These are phyloP conservation scores for Pyropia yezoensis DNA, from an alignment of 23 red algal species.

Conservation along the genomic window DNA sequence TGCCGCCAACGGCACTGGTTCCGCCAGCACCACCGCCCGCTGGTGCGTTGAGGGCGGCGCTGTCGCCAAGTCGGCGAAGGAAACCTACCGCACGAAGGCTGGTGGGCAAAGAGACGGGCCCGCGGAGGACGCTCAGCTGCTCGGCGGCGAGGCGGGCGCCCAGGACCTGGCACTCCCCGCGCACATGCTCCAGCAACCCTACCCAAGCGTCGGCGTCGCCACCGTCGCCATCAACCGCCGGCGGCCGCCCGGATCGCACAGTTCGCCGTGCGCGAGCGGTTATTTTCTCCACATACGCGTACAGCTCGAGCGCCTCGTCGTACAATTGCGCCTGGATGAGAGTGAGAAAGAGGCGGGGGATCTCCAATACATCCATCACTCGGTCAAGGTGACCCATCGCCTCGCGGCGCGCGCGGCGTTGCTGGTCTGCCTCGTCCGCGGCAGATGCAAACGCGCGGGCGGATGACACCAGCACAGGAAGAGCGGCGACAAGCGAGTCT, in stretches of 20 bases:
- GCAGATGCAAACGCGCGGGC: conserved; percentile 35
- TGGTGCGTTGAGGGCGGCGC: too few species aligned
- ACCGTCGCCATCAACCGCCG: too few species aligned
- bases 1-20: neutral
- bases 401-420: conserved; percentile 4
- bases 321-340: conserved; percentile 45
- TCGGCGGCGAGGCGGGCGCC: conserved; percentile 44
- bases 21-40: too few species aligned
- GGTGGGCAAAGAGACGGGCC: conserved; percentile 51
- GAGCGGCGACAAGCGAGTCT: conserved; percentile 23
- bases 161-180: conserved; percentile 45
- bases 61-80: conserved; percentile 40
- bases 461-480: conserved; percentile 43
- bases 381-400: neutral
- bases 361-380: conserved; percentile 55
- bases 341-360: conserved; percentile 50
- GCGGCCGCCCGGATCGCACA: too few species aligned
- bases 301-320: conserved; percentile 74
- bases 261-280: neutral
- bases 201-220: conserved; percentile 4
- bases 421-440: conserved; percentile 26
- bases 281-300: conserved; percentile 36
- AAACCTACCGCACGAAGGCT: conserved; percentile 64
- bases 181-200: conserved; percentile 25
- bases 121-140: conserved; percentile 43